Conservation (phyloP, 106 monocot genomes). For the Triglochin maritima region DNA sequence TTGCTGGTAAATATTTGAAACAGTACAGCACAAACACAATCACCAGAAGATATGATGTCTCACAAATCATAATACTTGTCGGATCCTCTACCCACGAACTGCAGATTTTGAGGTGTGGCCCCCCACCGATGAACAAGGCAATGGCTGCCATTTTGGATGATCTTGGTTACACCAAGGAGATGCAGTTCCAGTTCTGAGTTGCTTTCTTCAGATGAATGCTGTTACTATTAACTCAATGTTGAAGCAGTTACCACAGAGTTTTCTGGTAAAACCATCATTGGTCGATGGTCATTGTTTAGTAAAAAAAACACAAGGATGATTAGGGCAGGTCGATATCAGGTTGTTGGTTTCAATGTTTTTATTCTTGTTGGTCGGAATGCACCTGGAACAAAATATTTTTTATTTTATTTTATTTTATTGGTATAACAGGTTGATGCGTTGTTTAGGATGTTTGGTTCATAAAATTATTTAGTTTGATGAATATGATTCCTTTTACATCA, state of each 20-base stretch:
- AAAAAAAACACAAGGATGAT: too few relatives aligned
- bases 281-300: too few relatives aligned
- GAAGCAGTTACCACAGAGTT: not conserved
- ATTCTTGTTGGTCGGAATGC: too few relatives aligned
- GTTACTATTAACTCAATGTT: not conserved
- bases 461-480: too few relatives aligned
- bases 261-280: not conserved
- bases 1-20: not conserved
- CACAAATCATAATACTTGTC: not conserved
- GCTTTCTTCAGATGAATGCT: not conserved
- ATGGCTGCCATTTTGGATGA: conserved; percentile 80
- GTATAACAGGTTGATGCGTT: too few relatives aligned
- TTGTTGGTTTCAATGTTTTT: too few relatives aligned
- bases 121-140: conserved; percentile 96
- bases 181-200: conserved; percentile 85
- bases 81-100: not conserved
- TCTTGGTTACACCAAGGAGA: conserved; percentile 80
- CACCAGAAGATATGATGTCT: not conserved
- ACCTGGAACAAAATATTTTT: too few relatives aligned
- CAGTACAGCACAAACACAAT: not conserved
- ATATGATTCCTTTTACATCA: too few relatives aligned
- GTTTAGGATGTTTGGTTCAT: too few relatives aligned
- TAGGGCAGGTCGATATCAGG: too few relatives aligned
- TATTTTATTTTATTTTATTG: too few relatives aligned
- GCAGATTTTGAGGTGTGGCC: conserved; percentile 70